Base-by-base conservation (phyloP, 2,329 filamentous ascomycete genomes). In the Colletotrichum australisinense region DNA sequence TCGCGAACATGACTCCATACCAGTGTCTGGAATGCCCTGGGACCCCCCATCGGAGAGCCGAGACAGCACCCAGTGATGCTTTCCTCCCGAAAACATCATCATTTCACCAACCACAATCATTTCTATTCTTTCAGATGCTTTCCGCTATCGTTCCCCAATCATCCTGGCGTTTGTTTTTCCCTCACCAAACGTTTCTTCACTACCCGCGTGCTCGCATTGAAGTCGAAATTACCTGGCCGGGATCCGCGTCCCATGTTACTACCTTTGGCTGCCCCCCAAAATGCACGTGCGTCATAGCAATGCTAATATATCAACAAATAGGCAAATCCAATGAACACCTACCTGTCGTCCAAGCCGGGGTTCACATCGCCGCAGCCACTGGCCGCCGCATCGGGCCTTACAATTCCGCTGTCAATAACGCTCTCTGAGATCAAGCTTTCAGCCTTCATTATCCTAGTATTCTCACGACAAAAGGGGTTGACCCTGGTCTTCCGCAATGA, bases 401-500 rank as follows among this genome's bases (percentile, higher is more conserved):
- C 97, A 2, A 99, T 99, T 79, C 97, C 97, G n/a, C 87, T 99
- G 56, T 96, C 97, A 80, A 98, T 99, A 77, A 98, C 97, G 0
- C 83, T 99, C 63, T 98, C 97, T 59, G 94, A 98, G 77, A 97
- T 99, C 81, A 95, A 97, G 80, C 87, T 99, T 63, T 98, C 95
- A 4, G 97, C 96, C 12, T 98, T 99, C 82, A 97, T 99, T 77
- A 98, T 99, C 72, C 84, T 99, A 63, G 97, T 99, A 74, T 99
- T 99, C 82, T 98, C 96, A 3, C 96, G 95, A 81, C 95, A 98
- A 84, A 99, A 99, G 81, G 97, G 97, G 24, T 89, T 99, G 70
- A 99, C 97, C 1, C 88, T 99, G 60, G 97, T 99, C 57, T 99
- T 99, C 82, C 93, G 97, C 78, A 98, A 99, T 89, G 97, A 99